A percentile compares a stretch with the other conserved stretches of the same genome.
Evolutionary conservation across 1,284 basidiomycete genomes (phyloP).

Genomic region (Boletus mariae): DNA sequence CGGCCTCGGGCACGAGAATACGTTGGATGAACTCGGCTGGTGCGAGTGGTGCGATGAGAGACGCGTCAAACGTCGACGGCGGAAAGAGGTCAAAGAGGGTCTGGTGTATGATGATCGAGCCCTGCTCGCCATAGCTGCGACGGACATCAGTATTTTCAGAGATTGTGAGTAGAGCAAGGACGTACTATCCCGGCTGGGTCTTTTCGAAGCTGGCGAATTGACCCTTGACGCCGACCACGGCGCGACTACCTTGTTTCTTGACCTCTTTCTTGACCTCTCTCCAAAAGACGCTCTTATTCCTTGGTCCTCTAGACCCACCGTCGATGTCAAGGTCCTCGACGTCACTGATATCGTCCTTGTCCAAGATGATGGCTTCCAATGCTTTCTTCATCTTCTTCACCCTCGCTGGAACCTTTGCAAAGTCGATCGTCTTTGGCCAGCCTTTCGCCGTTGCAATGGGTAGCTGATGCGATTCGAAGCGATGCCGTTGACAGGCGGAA

Average conservation of each 20-base stretch:
- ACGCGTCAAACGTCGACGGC: conserved; percentile 49
- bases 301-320: conserved; percentile 33
- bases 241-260: conserved; percentile 57
- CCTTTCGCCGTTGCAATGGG: conserved; percentile 64
- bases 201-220: conserved; percentile 75
- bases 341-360: conserved; percentile 37
- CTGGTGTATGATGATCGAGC: conserved; percentile 72
- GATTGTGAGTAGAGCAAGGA: conserved; percentile 14
- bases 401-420: conserved; percentile 49
- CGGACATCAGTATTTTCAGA: not conserved
- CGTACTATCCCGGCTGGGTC: conserved; percentile 80
- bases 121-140: conserved; percentile 73
- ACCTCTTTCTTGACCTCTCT: conserved; percentile 57
- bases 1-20: conserved; percentile 73
- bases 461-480: conserved; percentile 66
- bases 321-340: conserved; percentile 18
- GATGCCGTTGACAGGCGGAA: conserved; percentile 69
- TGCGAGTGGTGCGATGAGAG: conserved; percentile 56
- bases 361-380: conserved; percentile 50
- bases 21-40: conserved; percentile 68
- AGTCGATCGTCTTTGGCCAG: conserved; percentile 74
- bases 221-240: conserved; percentile 61
- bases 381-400: conserved; percentile 45
- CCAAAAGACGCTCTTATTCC: conserved; percentile 63
- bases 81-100: conserved; percentile 74